Percentiles rank a stretch among this genome's conserved stretches.
phyloP scores from a whole-genome alignment of 2,329 filamentous ascomycete species.

The Beauveria brongniartii region DNA sequence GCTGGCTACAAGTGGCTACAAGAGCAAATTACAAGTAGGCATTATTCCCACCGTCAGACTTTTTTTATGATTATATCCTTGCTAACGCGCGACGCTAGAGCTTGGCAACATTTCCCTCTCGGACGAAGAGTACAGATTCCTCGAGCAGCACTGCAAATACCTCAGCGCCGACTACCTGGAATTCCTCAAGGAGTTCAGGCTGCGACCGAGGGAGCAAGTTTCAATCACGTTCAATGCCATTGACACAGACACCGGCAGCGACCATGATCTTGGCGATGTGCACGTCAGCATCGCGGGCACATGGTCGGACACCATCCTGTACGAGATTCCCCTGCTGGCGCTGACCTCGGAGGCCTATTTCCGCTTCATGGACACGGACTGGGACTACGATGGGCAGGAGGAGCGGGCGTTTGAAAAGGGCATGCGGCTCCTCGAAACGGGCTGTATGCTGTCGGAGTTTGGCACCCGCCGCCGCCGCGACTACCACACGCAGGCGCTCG shows the following conservation, averaged over 20 bases:
- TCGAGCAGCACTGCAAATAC: constrained; percentile 73
- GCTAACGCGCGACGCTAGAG: constrained; percentile 38
- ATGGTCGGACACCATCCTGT: constrained; percentile 94
- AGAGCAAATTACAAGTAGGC: constrained; percentile 68
- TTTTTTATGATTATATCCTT: background rate
- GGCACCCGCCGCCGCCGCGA: constrained; percentile 82
- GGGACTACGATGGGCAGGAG: constrained; percentile 81
- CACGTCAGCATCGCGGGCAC: constrained; percentile 69
- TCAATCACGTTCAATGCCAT: constrained; percentile 55
- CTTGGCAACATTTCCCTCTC: constrained; percentile 75
- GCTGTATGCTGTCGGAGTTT: constrained; percentile 89
- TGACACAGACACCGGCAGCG: constrained; percentile 49
- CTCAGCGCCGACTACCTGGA: constrained; percentile 68
- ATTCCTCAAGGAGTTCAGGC: constrained; percentile 73
- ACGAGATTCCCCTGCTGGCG: constrained; percentile 91
- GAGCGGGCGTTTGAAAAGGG: constrained; percentile 81
- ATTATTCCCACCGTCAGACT: background rate
- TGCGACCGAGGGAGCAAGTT: constrained; percentile 76
- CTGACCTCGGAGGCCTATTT: constrained; percentile 95
- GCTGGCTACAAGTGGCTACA: constrained; percentile 79
- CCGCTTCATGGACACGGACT: constrained; percentile 89
- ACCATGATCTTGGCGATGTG: constrained; percentile 64
- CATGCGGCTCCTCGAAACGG: constrained; percentile 64
- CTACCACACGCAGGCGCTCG: constrained; percentile 89
- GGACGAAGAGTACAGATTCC: constrained; percentile 69